Conservation (phyloP, 176 grass and related monocot genomes). For the Raddia distichophylla region DNA sequence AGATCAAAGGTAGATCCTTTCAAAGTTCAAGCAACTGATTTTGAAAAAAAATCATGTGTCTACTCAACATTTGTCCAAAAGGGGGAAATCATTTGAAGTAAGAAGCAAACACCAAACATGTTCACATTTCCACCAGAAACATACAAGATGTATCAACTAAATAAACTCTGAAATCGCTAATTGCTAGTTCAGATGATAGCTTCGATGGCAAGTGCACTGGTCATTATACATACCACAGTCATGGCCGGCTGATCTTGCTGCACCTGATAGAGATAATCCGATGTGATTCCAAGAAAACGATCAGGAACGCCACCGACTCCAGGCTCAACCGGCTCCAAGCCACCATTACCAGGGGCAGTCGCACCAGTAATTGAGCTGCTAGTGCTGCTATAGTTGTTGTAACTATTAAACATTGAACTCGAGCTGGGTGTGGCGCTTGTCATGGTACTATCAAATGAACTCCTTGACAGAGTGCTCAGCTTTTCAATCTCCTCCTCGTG, state of each 20-base stretch:
- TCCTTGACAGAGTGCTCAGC: slow-evolving; percentile 77
- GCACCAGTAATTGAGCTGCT: slow-evolving; percentile 43
- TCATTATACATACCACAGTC: slow-evolving; percentile 61
- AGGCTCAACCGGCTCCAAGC: slow-evolving; percentile 62
- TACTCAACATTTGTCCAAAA: neutral
- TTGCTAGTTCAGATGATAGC: neutral
- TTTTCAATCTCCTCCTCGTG: slow-evolving; percentile 87
- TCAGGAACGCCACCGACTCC: slow-evolving; percentile 79
- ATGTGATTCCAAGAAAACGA: slow-evolving; percentile 88
- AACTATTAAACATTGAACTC: slow-evolving; percentile 59
- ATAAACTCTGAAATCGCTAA: neutral
- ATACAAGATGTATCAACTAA: neutral
- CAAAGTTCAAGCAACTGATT: neutral
- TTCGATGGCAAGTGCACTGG: neutral
- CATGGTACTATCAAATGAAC: slow-evolving; percentile 71
- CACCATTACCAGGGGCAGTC: slow-evolving; percentile 21
- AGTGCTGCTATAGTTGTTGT: slow-evolving; percentile 75
- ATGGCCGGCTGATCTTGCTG: slow-evolving; percentile 75
- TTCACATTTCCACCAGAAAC: slow-evolving; percentile 4
- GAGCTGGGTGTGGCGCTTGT: slow-evolving; percentile 72
- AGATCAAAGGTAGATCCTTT: slow-evolving; percentile 27
- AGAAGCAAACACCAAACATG: neutral
- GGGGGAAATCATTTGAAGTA: neutral
- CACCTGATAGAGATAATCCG: slow-evolving; percentile 82
- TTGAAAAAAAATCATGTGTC: neutral